A percentile compares a stretch with the other conserved stretches of the same genome.
Conservation (phyloP, 768 basidiomycete genomes). For the Imleria badia region DNA sequence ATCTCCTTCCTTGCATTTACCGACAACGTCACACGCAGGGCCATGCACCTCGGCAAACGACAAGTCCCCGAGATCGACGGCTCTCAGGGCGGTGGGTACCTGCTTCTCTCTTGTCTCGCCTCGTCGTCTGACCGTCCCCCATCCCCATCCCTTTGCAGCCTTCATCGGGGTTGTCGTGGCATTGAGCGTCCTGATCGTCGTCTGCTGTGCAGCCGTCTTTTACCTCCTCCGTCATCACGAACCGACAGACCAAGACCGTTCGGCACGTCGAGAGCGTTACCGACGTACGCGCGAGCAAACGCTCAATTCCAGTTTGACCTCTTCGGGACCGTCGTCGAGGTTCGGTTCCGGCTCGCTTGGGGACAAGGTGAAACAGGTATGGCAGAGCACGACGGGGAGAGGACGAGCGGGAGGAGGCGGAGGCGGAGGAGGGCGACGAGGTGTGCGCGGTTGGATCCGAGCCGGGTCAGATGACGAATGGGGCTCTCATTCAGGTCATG, state of each 20-base stretch:
- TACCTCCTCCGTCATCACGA: slow-evolving; percentile 54
- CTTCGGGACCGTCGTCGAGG: slow-evolving; percentile 6
- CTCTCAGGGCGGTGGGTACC: slow-evolving; percentile 45
- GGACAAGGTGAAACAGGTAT: slow-evolving; percentile 27
- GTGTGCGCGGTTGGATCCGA: slow-evolving; percentile 49
- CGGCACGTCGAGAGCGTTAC: slow-evolving; percentile 33
- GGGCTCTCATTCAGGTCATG: slow-evolving; percentile 34
- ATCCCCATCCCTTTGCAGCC: no score
- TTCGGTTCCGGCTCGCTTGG: slow-evolving; percentile 23
- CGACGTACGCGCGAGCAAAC: slow-evolving; percentile 27
- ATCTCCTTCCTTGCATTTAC: neutral
- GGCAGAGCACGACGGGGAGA: slow-evolving; percentile 18
- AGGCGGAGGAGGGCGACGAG: slow-evolving; percentile 19
- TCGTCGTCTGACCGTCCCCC: neutral
- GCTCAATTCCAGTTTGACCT: slow-evolving; percentile 12
- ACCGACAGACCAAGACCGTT: slow-evolving; percentile 41
- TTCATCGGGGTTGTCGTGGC: slow-evolving; percentile 63
- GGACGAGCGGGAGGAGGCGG: neutral
- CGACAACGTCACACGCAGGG: neutral
- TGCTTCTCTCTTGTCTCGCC: neutral
- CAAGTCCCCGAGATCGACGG: slow-evolving; percentile 49
- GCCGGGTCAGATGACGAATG: slow-evolving; percentile 51
- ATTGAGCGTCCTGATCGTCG: slow-evolving; percentile 53
- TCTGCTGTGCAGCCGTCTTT: slow-evolving; percentile 52
- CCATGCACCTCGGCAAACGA: slow-evolving; percentile 17